Evolutionary conservation across 2,329 filamentous ascomycete species (phyloP), one percentile per base, ranked within the genome.

Genomic region (Fusarium multiceps): DNA sequence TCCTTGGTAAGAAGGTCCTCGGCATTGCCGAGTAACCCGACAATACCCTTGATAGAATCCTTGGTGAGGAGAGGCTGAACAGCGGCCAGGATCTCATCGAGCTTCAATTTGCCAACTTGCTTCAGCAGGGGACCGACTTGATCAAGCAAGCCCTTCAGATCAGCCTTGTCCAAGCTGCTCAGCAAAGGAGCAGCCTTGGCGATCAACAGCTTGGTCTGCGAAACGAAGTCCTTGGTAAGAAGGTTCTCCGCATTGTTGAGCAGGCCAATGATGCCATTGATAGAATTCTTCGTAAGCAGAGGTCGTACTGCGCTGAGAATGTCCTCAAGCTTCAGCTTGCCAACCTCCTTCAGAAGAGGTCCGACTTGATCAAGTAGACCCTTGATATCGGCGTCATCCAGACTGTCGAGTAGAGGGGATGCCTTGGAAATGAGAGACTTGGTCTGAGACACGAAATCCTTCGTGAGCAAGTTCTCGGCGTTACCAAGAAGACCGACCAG

Each of bases 101-200:
- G 66, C 32, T 80, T 75, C 20, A 80, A 65, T 51, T 79, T 76
- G 66, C 76, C 68, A 74, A 73, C 70, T 7, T 76, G 63, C 7
- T 75, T 78, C 0, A 82, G 66, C 0, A 83, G 63, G 0, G 80
- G 80, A 7, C 74, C 73, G 3, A 82, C 47, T 4, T 80, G 76
- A 13, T 78, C 72, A 7, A 77, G 64, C 0, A 77, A 23, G 9
- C 74, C 76, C 55, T 76, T 56, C 0, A 82, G 58, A 37, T 82
- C 77, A 12, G 81, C 74, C 46, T 78, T 76, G 45, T 74, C 74
- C 7, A 82, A 64, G 4, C 73, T 77, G 7, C 73, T 68, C 2
- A 82, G 67, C 0, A 82, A 65, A 1, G 80, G 80, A 27, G 59
- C 63, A 59, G 77, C 77, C 30, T 72, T 72, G 0, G 67, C 63